Conservation (phyloP, 2,329 filamentous ascomycete genomes). For the Coniochaeta prunicola region DNA sequence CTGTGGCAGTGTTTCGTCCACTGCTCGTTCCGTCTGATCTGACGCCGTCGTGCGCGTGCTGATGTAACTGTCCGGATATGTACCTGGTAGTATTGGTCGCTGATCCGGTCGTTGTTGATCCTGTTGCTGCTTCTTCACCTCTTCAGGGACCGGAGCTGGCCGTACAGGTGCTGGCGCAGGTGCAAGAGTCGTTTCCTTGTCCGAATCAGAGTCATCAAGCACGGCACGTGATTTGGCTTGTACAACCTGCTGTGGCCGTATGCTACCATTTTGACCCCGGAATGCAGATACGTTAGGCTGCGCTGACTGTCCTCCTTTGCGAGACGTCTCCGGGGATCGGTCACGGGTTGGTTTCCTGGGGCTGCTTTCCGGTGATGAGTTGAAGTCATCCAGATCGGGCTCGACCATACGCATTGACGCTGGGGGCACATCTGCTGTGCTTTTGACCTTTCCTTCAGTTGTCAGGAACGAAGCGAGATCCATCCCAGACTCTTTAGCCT, state of each 20-base stretch:
- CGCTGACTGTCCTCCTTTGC: slow-evolving; percentile 32
- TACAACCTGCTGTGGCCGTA: slow-evolving; percentile 49
- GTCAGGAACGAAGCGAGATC: slow-evolving; percentile 33
- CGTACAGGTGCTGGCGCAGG: slow-evolving; percentile 16
- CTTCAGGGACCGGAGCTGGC: slow-evolving; percentile 17
- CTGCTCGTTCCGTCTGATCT: slow-evolving; percentile 22
- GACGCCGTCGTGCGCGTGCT: slow-evolving; percentile 21
- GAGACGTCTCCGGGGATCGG: slow-evolving; percentile 21
- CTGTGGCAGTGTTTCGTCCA: slow-evolving; percentile 14
- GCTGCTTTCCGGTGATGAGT: slow-evolving; percentile 13
- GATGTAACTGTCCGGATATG: slow-evolving; percentile 33
- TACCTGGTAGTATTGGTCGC: slow-evolving; percentile 20
- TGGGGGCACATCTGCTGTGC: slow-evolving; percentile 48
- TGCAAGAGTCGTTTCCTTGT: slow-evolving; percentile 23
- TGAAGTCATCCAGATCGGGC: slow-evolving; percentile 13
- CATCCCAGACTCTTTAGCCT: slow-evolving; percentile 24
- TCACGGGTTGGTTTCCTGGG: slow-evolving; percentile 19
- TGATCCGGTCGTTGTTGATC: slow-evolving; percentile 14
- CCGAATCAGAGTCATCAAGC: slow-evolving; percentile 64
- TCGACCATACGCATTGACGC: slow-evolving; percentile 54
- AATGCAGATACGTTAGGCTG: slow-evolving; percentile 35
- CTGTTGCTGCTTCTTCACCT: slow-evolving; percentile 14
- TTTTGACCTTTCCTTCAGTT: slow-evolving; percentile 37
- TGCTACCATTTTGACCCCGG: slow-evolving; percentile 31
- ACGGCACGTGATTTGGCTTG: slow-evolving; percentile 56